Conservation (phyloP, 495 filamentous ascomycete genomes). For the Penicillium odoratum region DNA sequence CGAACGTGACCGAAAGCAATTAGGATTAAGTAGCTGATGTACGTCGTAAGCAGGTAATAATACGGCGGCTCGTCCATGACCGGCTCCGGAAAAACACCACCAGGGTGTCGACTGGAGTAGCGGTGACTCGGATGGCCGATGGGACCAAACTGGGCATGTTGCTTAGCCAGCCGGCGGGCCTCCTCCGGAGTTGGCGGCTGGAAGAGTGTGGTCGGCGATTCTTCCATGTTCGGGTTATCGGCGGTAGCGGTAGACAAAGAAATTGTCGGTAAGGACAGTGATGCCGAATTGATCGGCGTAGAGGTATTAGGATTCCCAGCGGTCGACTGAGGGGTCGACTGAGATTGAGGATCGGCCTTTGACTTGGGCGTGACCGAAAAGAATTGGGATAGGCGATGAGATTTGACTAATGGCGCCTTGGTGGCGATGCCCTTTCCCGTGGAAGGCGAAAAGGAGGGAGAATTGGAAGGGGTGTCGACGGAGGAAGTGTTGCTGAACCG, state of each 20-base stretch:
- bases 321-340: constrained; percentile 60
- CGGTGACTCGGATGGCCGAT: constrained; percentile 75
- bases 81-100: constrained; percentile 73
- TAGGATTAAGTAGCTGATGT: constrained; percentile 93
- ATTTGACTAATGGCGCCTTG: constrained; percentile 61
- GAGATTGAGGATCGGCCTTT: constrained; percentile 46
- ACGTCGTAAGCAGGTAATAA: constrained; percentile 94
- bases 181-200: constrained; percentile 88
- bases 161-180: constrained; percentile 66
- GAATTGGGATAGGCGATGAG: constrained; percentile 60
- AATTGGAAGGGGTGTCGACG: constrained; percentile 43
- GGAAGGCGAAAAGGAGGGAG: constrained; percentile 45
- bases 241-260: constrained; percentile 85
- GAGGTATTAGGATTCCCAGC: constrained; percentile 57
- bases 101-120: constrained; percentile 82
- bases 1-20: constrained; percentile 94
- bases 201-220: constrained; percentile 78
- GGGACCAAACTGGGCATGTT: constrained; percentile 91
- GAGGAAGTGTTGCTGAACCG: constrained; percentile 52
- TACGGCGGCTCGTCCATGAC: constrained; percentile 96
- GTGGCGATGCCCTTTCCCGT: constrained; percentile 49
- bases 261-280: constrained; percentile 84
- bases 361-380: constrained; percentile 61
- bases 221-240: constrained; percentile 74
- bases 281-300: constrained; percentile 66